Evolutionary conservation across 2,329 filamentous ascomycete genomes (phyloP), one percentile per base, ranked within the genome.

Genomic region (Botrytis cinerea): DNA sequence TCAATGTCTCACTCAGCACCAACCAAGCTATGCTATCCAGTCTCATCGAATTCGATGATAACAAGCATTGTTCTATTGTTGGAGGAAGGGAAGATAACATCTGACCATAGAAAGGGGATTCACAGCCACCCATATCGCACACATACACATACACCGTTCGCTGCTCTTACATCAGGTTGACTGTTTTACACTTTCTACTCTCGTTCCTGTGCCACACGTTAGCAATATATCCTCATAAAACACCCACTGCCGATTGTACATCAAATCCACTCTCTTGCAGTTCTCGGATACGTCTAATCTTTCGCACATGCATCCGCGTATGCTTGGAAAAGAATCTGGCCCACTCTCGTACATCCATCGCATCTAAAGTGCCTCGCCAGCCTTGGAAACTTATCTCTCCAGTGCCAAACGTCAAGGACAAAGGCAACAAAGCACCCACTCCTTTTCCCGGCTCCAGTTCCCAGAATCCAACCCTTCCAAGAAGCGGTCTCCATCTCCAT

Each of bases 391-490:
- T 22, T 46, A 45, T 28, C 40, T 45, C 43, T 43, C 61, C 38
- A 63, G 45, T 12, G 10, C 61, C 32, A 51, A 38, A 48, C 32
- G 38, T 54, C 64, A 51, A 40, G 54, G 66, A 71, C 28, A 60
- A 70, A 60, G 51, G 45, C 48, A 70, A 70, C 67, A 70, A 70
- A 70, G 67, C 67, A 70, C n/a, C 14, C n/a, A 35, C 38, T 60
- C 51, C 22, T 60, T 28, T 38, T 28, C 48, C 25, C 35, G 35
- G 35, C 40, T 57, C 38, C 18, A 69, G 48, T n/a, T 59, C 22
- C 51, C n/a, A 43, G 16, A 60, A 12, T 4, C 22, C 68, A 45
- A 28, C 60, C 45, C 18, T 32, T 38, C 32, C 22, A 25, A 51
- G 48, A 22, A 38, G 64, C 46, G 45, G 46, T 67, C 64, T 67